Evolutionary conservation across 2,329 filamentous ascomycete species (phyloP).

Genomic region (Elsinoe ampelina): DNA sequence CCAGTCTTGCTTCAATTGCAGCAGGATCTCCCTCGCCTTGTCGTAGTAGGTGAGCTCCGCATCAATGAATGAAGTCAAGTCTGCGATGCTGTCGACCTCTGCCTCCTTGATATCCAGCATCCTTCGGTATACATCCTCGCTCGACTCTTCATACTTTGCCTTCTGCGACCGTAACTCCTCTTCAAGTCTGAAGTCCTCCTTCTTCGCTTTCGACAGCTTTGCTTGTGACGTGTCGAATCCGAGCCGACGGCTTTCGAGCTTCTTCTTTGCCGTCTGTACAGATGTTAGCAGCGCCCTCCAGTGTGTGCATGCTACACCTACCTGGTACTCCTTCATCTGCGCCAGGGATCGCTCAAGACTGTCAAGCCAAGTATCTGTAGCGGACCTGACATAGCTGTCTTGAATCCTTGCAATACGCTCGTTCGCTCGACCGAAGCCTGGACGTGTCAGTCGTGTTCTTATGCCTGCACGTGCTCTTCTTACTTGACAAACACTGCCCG

Average conservation of each 20-base stretch:
- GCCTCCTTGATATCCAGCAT: conserved; percentile 97
- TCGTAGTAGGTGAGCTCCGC: conserved; percentile 88
- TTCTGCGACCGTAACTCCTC: conserved; percentile 86
- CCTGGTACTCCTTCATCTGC: conserved; percentile 98
- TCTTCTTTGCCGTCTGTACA: conserved; percentile 67
- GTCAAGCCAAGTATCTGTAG: conserved; percentile 78
- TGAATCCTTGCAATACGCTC: conserved; percentile 80
- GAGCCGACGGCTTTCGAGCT: conserved; percentile 79
- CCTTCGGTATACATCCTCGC: conserved; percentile 78
- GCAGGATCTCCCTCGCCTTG: conserved; percentile 73
- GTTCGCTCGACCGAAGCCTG: conserved; percentile 73
- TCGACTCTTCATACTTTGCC: conserved; percentile 92
- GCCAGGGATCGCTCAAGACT: conserved; percentile 80
- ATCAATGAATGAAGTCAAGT: conserved; percentile 74
- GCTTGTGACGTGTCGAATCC: conserved; percentile 83
- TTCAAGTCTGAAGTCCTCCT: conserved; percentile 85
- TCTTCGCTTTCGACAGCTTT: conserved; percentile 89
- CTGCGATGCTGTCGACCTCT: conserved; percentile 71
- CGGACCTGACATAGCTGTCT: conserved; percentile 68
- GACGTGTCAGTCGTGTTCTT: neutral
- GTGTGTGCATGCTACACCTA: conserved; percentile 34
- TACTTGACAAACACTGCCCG: conserved; percentile 67
- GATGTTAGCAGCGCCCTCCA: neutral
- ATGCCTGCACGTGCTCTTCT: neutral
- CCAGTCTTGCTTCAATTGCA: conserved; percentile 61